phyloP scores from a whole-genome alignment of 2,329 filamentous ascomycete genomes.

The Cryphonectria carpinicola region DNA sequence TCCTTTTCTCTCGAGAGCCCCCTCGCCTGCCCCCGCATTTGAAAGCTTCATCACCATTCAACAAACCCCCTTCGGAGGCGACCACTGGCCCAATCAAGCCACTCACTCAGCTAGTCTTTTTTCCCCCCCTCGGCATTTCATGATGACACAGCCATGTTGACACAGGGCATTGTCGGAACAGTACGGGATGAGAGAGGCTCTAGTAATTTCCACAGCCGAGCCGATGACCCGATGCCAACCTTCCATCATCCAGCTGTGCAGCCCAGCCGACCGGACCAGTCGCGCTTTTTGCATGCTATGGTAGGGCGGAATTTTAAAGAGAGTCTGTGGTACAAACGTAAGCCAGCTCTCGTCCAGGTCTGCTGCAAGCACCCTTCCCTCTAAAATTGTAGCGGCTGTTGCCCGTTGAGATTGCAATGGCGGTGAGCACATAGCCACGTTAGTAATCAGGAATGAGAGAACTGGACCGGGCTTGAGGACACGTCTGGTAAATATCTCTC shows the following conservation, averaged over 20 bases:
- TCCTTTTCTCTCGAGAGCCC: no score
- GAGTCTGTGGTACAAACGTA: not conserved
- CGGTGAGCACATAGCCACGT: conserved; percentile 22
- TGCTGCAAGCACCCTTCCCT: conserved; percentile 20
- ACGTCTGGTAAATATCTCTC: not conserved
- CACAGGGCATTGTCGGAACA: not conserved
- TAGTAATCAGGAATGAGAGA: not conserved
- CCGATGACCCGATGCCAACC: conserved; percentile 1
- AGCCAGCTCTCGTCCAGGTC: conserved; percentile 13
- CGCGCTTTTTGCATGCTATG: not conserved
- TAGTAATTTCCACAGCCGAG: not conserved
- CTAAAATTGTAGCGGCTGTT: conserved; percentile 11
- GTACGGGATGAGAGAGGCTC: not conserved
- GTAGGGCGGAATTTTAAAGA: not conserved
- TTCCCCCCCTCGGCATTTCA: not conserved
- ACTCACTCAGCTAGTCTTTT: not conserved
- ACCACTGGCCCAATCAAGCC: no score
- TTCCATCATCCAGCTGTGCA: not conserved
- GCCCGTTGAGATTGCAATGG: conserved; percentile 12
- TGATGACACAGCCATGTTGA: not conserved
- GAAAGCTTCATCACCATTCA: no score
- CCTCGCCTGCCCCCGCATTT: no score
- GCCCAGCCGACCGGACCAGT: not conserved
- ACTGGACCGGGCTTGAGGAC: not conserved
- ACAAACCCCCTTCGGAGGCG: no score